Evolutionary conservation across 2,329 filamentous ascomycete species (phyloP).

Genomic region (Lecanoromycetidae sp.): DNA sequence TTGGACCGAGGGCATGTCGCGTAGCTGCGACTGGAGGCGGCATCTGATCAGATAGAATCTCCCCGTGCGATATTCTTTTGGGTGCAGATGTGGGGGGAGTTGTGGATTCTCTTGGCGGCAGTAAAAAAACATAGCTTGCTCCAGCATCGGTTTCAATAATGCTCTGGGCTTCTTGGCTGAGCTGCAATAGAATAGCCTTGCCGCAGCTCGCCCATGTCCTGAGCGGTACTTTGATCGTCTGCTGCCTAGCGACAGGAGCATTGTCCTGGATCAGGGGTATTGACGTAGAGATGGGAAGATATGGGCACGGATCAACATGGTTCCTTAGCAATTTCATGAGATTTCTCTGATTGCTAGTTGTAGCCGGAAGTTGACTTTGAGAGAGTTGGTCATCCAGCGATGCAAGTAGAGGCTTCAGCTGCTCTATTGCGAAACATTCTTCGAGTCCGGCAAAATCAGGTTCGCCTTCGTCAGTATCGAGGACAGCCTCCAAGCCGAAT

Average conservation of each 20-base stretch:
- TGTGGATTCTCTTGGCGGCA: conserved; percentile 24
- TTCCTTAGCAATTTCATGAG: conserved; percentile 38
- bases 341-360: conserved; percentile 40
- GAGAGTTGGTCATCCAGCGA: conserved; percentile 45
- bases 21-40: neutral
- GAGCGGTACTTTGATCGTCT: conserved; percentile 18
- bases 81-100: neutral
- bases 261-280: neutral
- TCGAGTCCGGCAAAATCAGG: conserved; percentile 46
- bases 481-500: conserved; percentile 51
- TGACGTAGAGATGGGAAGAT: conserved; percentile 28
- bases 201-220: conserved; percentile 36
- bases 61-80: neutral
- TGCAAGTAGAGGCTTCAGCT: conserved; percentile 37
- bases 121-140: conserved; percentile 29
- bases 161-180: conserved; percentile 31
- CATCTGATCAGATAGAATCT: neutral
- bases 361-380: conserved; percentile 38
- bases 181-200: conserved; percentile 34
- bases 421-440: conserved; percentile 41
- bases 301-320: conserved; percentile 42
- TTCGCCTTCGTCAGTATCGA: conserved; percentile 49
- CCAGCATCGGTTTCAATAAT: conserved; percentile 24
- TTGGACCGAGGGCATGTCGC: no score
- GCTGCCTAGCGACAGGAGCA: neutral